phyloP scores from a whole-genome alignment of 805 yeast species.

The Ogataea paradorogensis region DNA sequence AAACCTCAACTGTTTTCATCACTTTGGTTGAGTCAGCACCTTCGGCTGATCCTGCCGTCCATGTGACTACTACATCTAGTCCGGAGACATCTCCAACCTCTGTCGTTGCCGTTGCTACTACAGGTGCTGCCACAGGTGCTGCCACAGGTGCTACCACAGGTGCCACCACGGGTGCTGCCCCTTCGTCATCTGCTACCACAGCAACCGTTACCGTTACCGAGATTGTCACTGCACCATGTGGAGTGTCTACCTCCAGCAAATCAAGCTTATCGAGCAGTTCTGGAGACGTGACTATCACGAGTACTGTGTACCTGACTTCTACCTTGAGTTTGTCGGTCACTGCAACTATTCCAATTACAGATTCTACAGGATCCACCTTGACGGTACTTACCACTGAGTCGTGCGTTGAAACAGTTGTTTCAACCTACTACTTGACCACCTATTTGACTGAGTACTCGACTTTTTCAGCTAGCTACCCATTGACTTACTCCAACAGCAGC shows the following conservation, averaged over 20 bases:
- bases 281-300: conserved; percentile 18
- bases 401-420: conserved; percentile 25
- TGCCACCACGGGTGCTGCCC: conserved; percentile 1
- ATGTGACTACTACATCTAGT: conserved; percentile 6
- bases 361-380: conserved; percentile 28
- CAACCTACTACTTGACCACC: conserved; percentile 16
- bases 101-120: conserved; percentile 7
- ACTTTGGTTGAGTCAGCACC: conserved; percentile 13
- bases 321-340: conserved; percentile 31
- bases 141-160: conserved; percentile 9
- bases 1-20: conserved; percentile 20
- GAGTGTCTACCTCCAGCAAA: conserved; percentile 3
- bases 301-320: conserved; percentile 19
- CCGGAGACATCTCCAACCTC: conserved; percentile 1
- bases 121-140: conserved; percentile 9
- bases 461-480: conserved; percentile 8
- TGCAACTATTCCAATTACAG: conserved; percentile 32
- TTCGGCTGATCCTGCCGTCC: conserved; percentile 7
- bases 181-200: conserved; percentile 12
- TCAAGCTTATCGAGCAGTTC: conserved; percentile 1
- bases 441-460: conserved; percentile 17
- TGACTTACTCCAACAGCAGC: conserved; percentile 10
- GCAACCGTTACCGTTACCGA: conserved; percentile 31
- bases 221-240: conserved; percentile 15
- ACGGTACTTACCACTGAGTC: conserved; percentile 32